Conservation (phyloP, 129 eudicot genomes). For the Flaveria brownii region DNA sequence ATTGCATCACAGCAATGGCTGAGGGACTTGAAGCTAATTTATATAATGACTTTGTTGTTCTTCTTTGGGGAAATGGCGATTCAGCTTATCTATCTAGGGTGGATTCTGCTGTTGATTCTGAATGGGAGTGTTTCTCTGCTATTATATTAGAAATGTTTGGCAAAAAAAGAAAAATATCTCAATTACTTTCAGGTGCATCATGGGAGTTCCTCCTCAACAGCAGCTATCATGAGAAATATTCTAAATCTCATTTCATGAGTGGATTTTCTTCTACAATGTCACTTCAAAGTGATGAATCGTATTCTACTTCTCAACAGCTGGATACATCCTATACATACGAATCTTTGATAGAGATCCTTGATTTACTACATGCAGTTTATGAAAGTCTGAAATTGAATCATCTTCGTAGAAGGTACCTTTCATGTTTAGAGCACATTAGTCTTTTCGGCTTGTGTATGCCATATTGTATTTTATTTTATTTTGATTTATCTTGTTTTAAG, state of each 20-base stretch:
- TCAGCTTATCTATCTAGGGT: conserved; percentile 50
- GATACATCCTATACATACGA: conserved; percentile 47
- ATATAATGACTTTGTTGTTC: conserved; percentile 68
- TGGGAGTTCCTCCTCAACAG: conserved; percentile 90
- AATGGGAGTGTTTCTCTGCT: conserved; percentile 79
- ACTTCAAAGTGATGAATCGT: conserved; percentile 38
- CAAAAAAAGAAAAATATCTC: conserved; percentile 34
- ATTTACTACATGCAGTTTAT: conserved; percentile 87
- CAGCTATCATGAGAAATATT: conserved; percentile 64
- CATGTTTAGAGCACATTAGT: conserved; percentile 20
- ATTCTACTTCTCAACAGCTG: conserved; percentile 31
- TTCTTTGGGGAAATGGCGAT: conserved; percentile 76
- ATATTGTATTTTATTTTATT: not conserved
- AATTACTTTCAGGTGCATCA: conserved; percentile 47
- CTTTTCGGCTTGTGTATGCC: not conserved
- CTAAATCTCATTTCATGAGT: conserved; percentile 38
- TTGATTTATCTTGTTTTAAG: not conserved
- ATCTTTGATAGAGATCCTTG: conserved; percentile 64
- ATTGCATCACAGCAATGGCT: conserved; percentile 91
- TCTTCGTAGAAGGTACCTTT: conserved; percentile 76
- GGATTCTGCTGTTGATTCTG: conserved; percentile 61
- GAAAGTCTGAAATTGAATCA: conserved; percentile 81
- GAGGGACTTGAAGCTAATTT: conserved; percentile 67
- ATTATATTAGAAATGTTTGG: conserved; percentile 54
- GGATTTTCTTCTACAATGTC: conserved; percentile 43